Percentiles rank a stretch among this genome's conserved stretches.
Conservation (phyloP, 495 filamentous ascomycete species). For the Talaromyces nanjingensis region DNA sequence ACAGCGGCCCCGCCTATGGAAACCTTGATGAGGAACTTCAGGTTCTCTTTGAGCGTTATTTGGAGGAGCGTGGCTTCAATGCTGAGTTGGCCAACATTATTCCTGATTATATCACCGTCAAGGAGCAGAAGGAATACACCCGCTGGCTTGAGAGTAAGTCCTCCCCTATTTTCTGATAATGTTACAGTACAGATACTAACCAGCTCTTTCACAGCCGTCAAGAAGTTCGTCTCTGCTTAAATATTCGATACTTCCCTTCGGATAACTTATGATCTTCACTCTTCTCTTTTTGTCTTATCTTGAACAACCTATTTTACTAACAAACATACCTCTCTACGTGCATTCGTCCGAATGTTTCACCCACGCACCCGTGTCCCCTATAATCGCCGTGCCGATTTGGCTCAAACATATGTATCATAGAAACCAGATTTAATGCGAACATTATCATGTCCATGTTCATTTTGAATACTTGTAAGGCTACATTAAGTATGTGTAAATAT, state of each 20-base stretch:
- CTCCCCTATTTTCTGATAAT: not conserved
- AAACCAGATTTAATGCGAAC: constrained; percentile 39
- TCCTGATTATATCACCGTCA: constrained; percentile 94
- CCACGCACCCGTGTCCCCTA: not conserved
- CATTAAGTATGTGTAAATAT: not conserved
- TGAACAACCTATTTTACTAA: not conserved
- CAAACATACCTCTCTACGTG: not conserved
- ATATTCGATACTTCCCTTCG: not conserved
- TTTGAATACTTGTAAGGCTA: not conserved
- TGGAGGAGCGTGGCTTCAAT: constrained; percentile 91
- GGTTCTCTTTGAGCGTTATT: constrained; percentile 81
- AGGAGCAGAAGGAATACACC: constrained; percentile 98
- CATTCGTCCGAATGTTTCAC: no score
- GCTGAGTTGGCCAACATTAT: constrained; percentile 81
- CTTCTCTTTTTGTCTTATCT: constrained; percentile 2
- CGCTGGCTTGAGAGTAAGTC: constrained; percentile 74
- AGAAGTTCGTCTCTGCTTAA: constrained; percentile 67
- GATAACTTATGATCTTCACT: not conserved
- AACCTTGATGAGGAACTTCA: constrained; percentile 96
- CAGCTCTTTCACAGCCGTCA: constrained; percentile 45
- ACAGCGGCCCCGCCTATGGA: constrained; percentile 87
- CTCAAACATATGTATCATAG: constrained; percentile 1
- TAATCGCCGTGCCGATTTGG: not conserved
- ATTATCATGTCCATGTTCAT: not conserved
- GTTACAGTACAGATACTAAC: not conserved